Evolutionary conservation across 2,329 filamentous ascomycete genomes (phyloP), one percentile per base, ranked within the genome.

Genomic region (Thielaviopsis musarum): DNA sequence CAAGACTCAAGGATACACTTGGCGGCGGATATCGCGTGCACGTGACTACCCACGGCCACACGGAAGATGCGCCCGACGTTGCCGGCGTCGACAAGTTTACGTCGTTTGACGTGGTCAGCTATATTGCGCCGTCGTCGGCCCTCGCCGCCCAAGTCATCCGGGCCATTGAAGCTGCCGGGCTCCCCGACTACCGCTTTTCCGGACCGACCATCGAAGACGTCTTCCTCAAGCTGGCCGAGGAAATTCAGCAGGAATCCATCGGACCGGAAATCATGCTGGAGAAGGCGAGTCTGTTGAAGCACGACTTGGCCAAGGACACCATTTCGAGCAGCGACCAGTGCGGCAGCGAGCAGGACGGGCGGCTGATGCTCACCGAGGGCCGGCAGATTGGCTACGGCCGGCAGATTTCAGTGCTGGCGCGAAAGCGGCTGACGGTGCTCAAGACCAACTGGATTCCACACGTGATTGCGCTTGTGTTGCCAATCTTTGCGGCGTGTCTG

Each of bases 141-240:
- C 75, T 85, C 53, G 88, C 88, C 0, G 86, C 88, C 0, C 71
- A 77, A 3, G 84, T 91, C 53, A 86, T 95, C 63, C 77, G 78
- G 54, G 70, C 77, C 10, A 75, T 96, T 1, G 86, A 95, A 67
- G 71, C 75, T 0, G 73, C 77, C 1, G 81, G 82, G 0, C 77
- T 94, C 49, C 75, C 76, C 17, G 86, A 94, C 61, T 95, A 95
- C 68, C 84, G 90, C 61, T 87, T 95, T 64, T 87, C 86, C 17
- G 89, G 89, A 0, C 91, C 91, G 0, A 94, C 88, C 0, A 90
- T 96, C 49, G 91, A 96, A 68, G 90, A 95, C 65, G 90, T 95
- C 0, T 96, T 96, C 70, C 73, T 96, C 24, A 84, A 88, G 64
- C 77, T 95, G 48, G 88, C 90, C 0, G 87, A 91, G 66, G 90